A percentile compares a stretch with the other conserved stretches of the same genome.
phyloP scores from a whole-genome alignment of 2,329 filamentous ascomycete species.

The Myriosclerotinia duriaeana region DNA sequence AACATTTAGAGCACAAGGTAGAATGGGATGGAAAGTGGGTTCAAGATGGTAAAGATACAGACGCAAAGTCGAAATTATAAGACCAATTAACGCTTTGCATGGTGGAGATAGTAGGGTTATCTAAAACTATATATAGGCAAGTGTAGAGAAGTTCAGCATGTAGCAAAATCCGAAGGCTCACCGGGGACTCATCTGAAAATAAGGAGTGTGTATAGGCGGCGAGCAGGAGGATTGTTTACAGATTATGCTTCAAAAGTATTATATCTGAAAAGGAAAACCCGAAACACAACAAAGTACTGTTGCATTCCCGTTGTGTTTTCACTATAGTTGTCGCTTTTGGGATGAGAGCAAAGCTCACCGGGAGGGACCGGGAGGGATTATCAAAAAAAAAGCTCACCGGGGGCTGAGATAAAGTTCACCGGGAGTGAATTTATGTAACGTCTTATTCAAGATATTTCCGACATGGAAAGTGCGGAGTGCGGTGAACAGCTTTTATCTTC shows the following conservation, averaged over 20 bases:
- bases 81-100: constrained; percentile 38
- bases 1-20: constrained; percentile 44
- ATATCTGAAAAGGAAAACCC: too few relatives aligned
- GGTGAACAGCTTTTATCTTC: not conserved
- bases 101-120: too few relatives aligned
- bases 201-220: not conserved
- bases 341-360: not conserved
- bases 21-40: constrained; percentile 44
- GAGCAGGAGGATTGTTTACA: too few relatives aligned
- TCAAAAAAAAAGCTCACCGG: too few relatives aligned
- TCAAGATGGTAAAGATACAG: constrained; percentile 22
- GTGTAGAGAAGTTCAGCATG: not conserved
- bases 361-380: too few relatives aligned
- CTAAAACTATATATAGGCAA: not conserved
- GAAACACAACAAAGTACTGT: too few relatives aligned
- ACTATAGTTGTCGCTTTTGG: too few relatives aligned
- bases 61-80: constrained; percentile 29
- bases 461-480: not conserved
- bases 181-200: not conserved
- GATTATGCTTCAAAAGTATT: too few relatives aligned
- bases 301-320: too few relatives aligned
- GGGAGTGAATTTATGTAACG: too few relatives aligned
- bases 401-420: too few relatives aligned
- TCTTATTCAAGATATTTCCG: not conserved
- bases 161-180: not conserved